A percentile compares a stretch with the other conserved stretches of the same genome.
Conservation (phyloP, 2,329 filamentous ascomycete species). For the Cladosporium sp. region DNA sequence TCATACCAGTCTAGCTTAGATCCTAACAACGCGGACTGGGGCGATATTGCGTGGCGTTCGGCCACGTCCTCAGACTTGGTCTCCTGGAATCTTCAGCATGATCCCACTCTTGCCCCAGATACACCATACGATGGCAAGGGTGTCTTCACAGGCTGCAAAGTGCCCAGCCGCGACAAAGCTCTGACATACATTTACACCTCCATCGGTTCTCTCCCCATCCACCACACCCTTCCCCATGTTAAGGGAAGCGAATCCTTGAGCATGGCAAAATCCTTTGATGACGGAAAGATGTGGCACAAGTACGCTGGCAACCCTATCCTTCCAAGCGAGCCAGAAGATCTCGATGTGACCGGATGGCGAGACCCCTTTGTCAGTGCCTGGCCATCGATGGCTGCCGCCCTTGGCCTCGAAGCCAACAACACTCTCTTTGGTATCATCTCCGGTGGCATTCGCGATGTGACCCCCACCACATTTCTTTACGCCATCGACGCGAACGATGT, state of each 20-base stretch:
- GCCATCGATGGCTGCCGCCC: slow-evolving; percentile 23
- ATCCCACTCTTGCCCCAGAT: slow-evolving; percentile 32
- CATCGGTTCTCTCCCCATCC: slow-evolving; percentile 37
- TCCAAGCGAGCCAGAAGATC: slow-evolving; percentile 29
- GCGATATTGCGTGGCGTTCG: slow-evolving; percentile 41
- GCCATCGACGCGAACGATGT: slow-evolving; percentile 38
- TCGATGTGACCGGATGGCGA: slow-evolving; percentile 40
- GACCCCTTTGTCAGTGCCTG: slow-evolving; percentile 38
- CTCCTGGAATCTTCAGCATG: slow-evolving; percentile 32
- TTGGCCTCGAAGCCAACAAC: slow-evolving; percentile 16
- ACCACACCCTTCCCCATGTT: slow-evolving; percentile 37
- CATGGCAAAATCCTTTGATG: slow-evolving; percentile 36
- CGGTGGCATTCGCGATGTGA: slow-evolving; percentile 40
- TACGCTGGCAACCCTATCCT: slow-evolving; percentile 36
- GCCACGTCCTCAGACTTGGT: slow-evolving; percentile 37
- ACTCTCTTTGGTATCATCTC: slow-evolving; percentile 47
- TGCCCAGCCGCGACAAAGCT: slow-evolving; percentile 27
- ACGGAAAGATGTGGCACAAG: slow-evolving; percentile 36
- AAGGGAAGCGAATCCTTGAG: slow-evolving; percentile 36
- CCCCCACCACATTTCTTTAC: slow-evolving; percentile 48
- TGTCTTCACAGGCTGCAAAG: slow-evolving; percentile 41
- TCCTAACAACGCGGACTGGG: slow-evolving; percentile 39
- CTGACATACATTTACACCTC: slow-evolving; percentile 40
- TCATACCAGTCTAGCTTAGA: slow-evolving; percentile 40
- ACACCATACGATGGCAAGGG: slow-evolving; percentile 37